phyloP scores from a whole-genome alignment of 2,329 filamentous ascomycete species.

The Beauveria rudraprayagi region DNA sequence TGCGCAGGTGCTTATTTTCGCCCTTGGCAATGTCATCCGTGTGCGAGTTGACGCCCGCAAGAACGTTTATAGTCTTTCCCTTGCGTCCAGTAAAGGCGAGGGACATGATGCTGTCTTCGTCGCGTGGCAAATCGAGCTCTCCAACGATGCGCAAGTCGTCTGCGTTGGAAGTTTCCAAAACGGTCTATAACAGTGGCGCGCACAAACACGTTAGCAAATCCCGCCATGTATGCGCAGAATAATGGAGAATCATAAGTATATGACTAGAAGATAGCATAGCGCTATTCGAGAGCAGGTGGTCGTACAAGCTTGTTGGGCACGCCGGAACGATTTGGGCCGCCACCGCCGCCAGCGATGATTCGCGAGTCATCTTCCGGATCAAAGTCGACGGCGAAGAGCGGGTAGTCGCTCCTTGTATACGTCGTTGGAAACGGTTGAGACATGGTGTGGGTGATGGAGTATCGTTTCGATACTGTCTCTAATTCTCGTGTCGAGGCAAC shows the following conservation, averaged over 20 bases:
- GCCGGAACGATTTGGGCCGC: conserved; percentile 71
- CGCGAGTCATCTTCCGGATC: conserved; percentile 70
- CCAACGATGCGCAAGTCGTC: conserved; percentile 56
- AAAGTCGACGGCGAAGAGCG: conserved; percentile 81
- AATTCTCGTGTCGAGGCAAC: background rate
- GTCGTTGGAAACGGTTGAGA: conserved; percentile 38
- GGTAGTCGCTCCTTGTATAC: conserved; percentile 67
- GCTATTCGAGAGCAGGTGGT: conserved; percentile 13
- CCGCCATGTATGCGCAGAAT: too few species aligned
- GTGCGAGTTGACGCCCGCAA: conserved; percentile 80
- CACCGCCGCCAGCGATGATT: conserved; percentile 78
- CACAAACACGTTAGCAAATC: background rate
- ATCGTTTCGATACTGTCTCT: background rate
- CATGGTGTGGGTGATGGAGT: conserved; percentile 20
- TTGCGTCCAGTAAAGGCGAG: conserved; percentile 60
- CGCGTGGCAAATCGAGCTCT: conserved; percentile 69
- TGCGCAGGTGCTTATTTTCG: conserved; percentile 76
- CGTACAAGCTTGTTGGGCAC: conserved; percentile 81
- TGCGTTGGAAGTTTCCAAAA: conserved; percentile 62
- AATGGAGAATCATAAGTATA: background rate
- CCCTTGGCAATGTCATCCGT: conserved; percentile 62
- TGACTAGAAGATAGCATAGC: background rate
- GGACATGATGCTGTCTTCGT: conserved; percentile 85
- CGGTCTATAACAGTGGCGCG: conserved; percentile 38
- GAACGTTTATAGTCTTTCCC: conserved; percentile 44